Evolutionary conservation across 768 basidiomycete species (phyloP).

Genomic region (Filobasidium floriforme): DNA sequence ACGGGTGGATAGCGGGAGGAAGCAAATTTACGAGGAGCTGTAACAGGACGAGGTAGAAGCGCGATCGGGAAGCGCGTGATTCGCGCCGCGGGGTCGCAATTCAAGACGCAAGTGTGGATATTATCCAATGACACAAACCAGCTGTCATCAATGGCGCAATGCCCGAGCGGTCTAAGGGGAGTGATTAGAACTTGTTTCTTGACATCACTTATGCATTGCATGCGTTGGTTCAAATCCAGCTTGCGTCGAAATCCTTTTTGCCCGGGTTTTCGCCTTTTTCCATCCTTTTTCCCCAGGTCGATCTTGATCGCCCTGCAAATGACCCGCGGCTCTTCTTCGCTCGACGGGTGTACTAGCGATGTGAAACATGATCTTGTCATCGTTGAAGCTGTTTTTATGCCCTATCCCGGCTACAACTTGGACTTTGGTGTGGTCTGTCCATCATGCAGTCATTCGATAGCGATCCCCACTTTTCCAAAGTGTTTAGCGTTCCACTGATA

Average conservation of each 20-base stretch:
- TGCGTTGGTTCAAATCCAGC: slow-evolving; percentile 13
- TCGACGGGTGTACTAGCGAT: too few relatives aligned
- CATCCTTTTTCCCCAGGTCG: too few relatives aligned
- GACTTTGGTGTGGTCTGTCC: background rate
- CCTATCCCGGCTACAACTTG: too few relatives aligned
- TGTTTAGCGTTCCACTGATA: background rate
- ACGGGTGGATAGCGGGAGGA: background rate
- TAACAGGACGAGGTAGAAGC: background rate
- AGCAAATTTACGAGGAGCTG: background rate
- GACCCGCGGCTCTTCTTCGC: too few relatives aligned
- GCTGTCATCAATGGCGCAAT: background rate
- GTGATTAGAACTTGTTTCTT: slow-evolving; percentile 9
- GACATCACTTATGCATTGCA: slow-evolving; percentile 9
- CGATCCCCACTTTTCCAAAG: background rate
- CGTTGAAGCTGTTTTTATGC: too few relatives aligned
- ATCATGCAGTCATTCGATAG: background rate
- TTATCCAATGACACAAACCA: background rate
- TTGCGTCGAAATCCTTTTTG: slow-evolving; percentile 1
- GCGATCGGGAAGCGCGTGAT: background rate
- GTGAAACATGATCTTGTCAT: too few relatives aligned
- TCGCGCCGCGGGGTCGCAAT: background rate
- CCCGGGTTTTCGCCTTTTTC: background rate
- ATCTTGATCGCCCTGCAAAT: too few relatives aligned
- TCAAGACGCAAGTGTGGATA: background rate
- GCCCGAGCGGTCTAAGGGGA: slow-evolving; percentile 12